Conservation (phyloP, 108 stramenopile genomes). For the Skeletonema marinoi region DNA sequence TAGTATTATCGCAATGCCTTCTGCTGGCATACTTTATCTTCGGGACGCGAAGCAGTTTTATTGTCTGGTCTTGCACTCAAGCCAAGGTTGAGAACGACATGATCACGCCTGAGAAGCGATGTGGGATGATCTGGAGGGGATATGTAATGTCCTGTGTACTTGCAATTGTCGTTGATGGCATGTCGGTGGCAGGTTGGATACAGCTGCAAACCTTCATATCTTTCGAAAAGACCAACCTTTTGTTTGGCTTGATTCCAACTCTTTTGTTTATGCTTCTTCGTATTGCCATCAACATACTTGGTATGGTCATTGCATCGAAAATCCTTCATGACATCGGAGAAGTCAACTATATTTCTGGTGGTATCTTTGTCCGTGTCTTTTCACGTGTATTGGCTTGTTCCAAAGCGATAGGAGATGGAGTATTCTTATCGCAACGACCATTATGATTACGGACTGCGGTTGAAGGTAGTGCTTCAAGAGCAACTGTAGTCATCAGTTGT, state of each 20-base stretch:
- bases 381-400: conserved; percentile 24
- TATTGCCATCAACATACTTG: conserved; percentile 18
- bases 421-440: conserved; percentile 22
- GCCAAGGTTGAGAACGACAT: conserved; percentile 35
- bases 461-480: conserved; percentile 18
- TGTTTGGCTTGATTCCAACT: conserved; percentile 17
- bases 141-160: conserved; percentile 44
- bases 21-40: conserved; percentile 33
- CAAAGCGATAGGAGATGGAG: conserved; percentile 31
- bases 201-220: conserved; percentile 19
- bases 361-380: conserved; percentile 33
- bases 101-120: conserved; percentile 29
- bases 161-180: conserved; percentile 50
- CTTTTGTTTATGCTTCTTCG: conserved; percentile 30
- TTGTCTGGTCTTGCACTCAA: conserved; percentile 34
- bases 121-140: conserved; percentile 59
- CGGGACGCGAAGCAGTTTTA: conserved; percentile 29
- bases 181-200: conserved; percentile 66
- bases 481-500: not conserved
- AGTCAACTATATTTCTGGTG: conserved; percentile 21
- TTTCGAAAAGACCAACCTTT: not conserved
- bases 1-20: conserved; percentile 23
- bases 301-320: conserved; percentile 35
- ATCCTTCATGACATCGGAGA: conserved; percentile 40
- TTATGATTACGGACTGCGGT: conserved; percentile 48